A percentile compares a stretch with the other conserved stretches of the same genome.
These are phyloP conservation scores for Thraustotheca clavata DNA, from an alignment of 352 stramenopile genomes.

Conservation along the genomic window DNA sequence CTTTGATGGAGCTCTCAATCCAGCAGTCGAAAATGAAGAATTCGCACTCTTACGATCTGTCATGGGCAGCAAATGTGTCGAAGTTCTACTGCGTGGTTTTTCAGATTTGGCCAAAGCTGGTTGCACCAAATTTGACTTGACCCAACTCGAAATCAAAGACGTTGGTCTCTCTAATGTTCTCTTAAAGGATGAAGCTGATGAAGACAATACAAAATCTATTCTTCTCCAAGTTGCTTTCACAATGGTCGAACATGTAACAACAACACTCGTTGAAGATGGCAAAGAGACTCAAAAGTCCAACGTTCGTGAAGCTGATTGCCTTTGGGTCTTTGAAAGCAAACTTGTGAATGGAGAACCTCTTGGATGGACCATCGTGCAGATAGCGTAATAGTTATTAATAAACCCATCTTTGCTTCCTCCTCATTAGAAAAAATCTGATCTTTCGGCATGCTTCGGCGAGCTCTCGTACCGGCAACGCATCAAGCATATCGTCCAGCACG, in stretches of 20 bases:
- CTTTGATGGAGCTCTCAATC: background rate
- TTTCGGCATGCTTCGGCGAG: background rate
- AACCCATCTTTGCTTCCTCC: background rate
- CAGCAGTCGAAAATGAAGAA: constrained; percentile 7
- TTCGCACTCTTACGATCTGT: background rate
- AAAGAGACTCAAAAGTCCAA: background rate
- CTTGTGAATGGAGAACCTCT: background rate
- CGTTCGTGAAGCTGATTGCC: constrained; percentile 12
- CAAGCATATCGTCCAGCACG: background rate
- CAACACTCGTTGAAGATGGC: background rate
- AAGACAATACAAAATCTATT: background rate
- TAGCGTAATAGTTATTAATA: background rate
- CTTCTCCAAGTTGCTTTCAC: background rate
- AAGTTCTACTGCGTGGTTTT: constrained; percentile 9
- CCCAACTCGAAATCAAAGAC: constrained; percentile 1
- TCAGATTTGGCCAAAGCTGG: background rate
- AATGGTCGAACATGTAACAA: constrained; percentile 2
- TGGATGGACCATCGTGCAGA: constrained; percentile 7
- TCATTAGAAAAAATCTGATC: background rate
- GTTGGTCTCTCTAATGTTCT: constrained; percentile 1
- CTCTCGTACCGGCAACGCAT: background rate
- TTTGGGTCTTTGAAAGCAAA: constrained; percentile 15
- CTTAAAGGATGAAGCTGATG: background rate
- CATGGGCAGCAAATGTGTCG: constrained; percentile 6
- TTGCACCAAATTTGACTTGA: constrained; percentile 17